Evolutionary conservation across 331 rosid genomes (phyloP).

Genomic region (Cydonia oblonga): DNA sequence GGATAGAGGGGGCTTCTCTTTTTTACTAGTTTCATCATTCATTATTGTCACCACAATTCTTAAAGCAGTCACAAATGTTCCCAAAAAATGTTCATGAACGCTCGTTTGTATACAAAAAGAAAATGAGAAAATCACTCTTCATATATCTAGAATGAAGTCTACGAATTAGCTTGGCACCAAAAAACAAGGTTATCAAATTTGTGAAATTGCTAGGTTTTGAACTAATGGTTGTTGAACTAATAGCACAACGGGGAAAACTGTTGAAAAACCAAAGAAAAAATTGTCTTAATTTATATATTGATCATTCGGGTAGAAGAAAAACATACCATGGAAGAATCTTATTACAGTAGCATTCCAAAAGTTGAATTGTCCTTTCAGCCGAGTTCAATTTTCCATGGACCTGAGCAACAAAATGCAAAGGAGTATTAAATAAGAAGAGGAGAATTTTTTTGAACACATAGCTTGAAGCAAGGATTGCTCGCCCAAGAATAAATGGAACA

Average conservation of each 20-base stretch:
- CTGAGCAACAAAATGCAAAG: conserved; percentile 30
- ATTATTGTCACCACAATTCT: neutral
- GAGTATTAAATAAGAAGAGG: neutral
- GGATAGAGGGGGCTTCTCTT: neutral
- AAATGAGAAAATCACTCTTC: neutral
- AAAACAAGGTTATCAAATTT: neutral
- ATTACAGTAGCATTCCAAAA: conserved; percentile 68
- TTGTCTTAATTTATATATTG: neutral
- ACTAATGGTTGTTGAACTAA: neutral
- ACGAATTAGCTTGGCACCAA: neutral
- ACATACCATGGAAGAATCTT: conserved; percentile 77
- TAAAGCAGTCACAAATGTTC: neutral
- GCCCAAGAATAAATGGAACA: neutral
- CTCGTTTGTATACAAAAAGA: neutral
- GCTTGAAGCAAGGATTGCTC: neutral
- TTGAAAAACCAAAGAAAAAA: neutral
- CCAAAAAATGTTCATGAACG: neutral
- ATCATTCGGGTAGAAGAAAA: conserved; percentile 3
- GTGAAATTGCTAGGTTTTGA: neutral
- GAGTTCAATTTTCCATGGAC: conserved; percentile 35
- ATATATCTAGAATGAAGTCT: neutral
- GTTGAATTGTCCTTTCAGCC: conserved; percentile 38
- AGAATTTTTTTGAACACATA: neutral
- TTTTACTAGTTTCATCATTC: neutral
- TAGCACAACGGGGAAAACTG: neutral